Evolutionary conservation across 495 filamentous ascomycete genomes (phyloP), one percentile per base, ranked within the genome.

Genomic region (Penicillium egyptiacum): DNA sequence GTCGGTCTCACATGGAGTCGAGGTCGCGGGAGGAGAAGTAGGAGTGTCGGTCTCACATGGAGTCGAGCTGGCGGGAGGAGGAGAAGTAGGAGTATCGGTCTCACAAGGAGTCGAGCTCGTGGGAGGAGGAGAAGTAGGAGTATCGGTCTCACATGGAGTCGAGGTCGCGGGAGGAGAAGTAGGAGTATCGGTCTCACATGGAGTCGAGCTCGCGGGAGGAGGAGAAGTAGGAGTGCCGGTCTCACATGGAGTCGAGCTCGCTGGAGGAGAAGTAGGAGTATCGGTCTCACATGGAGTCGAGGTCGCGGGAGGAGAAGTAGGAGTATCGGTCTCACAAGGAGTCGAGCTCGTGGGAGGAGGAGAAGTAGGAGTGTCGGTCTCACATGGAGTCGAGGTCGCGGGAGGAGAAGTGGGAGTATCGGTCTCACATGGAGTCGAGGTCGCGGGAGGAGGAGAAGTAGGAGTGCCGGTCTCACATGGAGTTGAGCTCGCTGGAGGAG

Each of bases 361-460:
- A 5, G 31, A 12, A 17, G 52, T 31, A 5, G 53, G 44, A 0
- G 58, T 53, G 11, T 28, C 23, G 43, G 60, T 57, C 23, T 62
- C 56, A 2, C 62, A 61, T 0, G 58, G 56, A 54, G 62, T 58
- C 1, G 61, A 44, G 1, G 23, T 23, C 19, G 26, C 33, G 4
- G 44, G 31, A 17, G 59, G 55, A 5, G 51, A 17, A 47, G 60
- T 61, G 12, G 56, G 43, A 5, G 54, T 57, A 12, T 56, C 50
- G 23, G 55, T 60, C 56, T 62, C 63, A 16, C 63, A 65, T 1
- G 60, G 60, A 47, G 63, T 62, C 7, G 54, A 50, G 16, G 44
- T 22, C 35, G 31, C 40, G 9, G 23, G 19, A 5, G 61, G 61
- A 0, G 60, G 47, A 20, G 56, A 22, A 48, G 57, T 60, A 4